Evolutionary conservation across 345 rosid species (phyloP).

Genomic region (Leavenworthia alabamica): DNA sequence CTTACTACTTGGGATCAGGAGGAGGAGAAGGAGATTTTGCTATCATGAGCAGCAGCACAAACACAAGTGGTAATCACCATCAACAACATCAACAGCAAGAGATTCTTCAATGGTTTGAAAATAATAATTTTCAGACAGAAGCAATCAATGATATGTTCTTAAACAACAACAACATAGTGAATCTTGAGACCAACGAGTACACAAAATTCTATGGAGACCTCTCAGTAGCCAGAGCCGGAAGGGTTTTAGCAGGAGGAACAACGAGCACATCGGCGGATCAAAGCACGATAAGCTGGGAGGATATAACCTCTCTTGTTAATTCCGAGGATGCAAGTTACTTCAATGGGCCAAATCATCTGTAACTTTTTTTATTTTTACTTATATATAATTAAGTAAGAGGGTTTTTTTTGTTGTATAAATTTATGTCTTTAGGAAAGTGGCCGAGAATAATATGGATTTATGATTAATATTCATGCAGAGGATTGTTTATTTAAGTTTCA

Average conservation of each 20-base stretch:
- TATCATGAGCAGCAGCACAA: slow-evolving; percentile 28
- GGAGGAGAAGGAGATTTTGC: slow-evolving; percentile 22
- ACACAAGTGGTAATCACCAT: slow-evolving; percentile 14
- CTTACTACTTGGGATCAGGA: slow-evolving; percentile 23
- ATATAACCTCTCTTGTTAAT: slow-evolving; percentile 41
- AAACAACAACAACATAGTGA: slow-evolving; percentile 12
- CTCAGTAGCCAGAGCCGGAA: slow-evolving; percentile 17
- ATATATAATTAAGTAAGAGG: no score
- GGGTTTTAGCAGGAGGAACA: slow-evolving; percentile 24
- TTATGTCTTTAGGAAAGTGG: not conserved
- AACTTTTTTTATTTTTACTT: slow-evolving; percentile 28
- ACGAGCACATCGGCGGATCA: slow-evolving; percentile 46
- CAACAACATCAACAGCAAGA: slow-evolving; percentile 25
- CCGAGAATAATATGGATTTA: no score
- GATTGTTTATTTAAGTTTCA: slow-evolving; percentile 26
- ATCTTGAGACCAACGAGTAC: slow-evolving; percentile 28
- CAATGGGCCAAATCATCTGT: slow-evolving; percentile 27
- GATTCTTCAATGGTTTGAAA: slow-evolving; percentile 37
- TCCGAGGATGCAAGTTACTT: slow-evolving; percentile 43
- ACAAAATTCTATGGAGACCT: slow-evolving; percentile 18
- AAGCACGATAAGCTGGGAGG: slow-evolving; percentile 51
- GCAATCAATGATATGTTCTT: slow-evolving; percentile 24
- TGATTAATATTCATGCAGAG: no score
- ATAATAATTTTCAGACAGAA: slow-evolving; percentile 25
- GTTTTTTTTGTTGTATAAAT: slow-evolving; percentile 23